Evolutionary conservation across 2,329 filamentous ascomycete species (phyloP).

Genomic region (Ramularia endophylla): DNA sequence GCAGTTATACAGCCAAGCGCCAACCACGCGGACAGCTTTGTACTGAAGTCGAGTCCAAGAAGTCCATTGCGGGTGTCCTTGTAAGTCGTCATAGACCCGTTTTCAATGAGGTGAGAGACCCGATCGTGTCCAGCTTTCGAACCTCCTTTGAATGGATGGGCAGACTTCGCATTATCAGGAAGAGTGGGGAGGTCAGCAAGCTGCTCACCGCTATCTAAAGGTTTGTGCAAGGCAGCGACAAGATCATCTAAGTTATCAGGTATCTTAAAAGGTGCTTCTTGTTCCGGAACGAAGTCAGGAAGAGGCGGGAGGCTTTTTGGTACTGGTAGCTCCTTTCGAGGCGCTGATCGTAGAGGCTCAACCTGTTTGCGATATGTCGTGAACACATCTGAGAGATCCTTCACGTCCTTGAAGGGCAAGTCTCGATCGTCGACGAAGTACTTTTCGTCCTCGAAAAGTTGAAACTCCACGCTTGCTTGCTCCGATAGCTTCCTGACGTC

Average conservation of each 20-base stretch:
- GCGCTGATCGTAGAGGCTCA: conserved; percentile 62
- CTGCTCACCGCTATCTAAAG: conserved; percentile 46
- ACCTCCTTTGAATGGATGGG: conserved; percentile 64
- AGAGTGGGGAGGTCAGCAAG: conserved; percentile 48
- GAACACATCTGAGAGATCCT: conserved; percentile 67
- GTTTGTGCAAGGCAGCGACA: conserved; percentile 50
- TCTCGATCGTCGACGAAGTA: conserved; percentile 73
- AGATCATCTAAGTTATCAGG: conserved; percentile 51
- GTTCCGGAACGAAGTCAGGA: conserved; percentile 52
- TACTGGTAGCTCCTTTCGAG: conserved; percentile 51
- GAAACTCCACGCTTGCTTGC: conserved; percentile 52
- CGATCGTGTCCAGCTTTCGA: conserved; percentile 56
- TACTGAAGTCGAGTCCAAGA: conserved; percentile 64
- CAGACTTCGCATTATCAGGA: conserved; percentile 51
- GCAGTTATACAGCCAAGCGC: conserved; percentile 67
- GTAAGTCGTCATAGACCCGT: conserved; percentile 58
- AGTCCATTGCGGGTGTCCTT: conserved; percentile 67
- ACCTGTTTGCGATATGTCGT: conserved; percentile 68
- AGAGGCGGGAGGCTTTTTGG: conserved; percentile 55
- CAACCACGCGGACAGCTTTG: conserved; percentile 69
- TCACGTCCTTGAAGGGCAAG: conserved; percentile 50
- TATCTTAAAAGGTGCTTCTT: conserved; percentile 58
- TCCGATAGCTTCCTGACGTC: conserved; percentile 50
- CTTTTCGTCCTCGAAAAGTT: conserved; percentile 67
- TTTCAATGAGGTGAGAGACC: conserved; percentile 54